Percentiles rank a stretch among this genome's conserved stretches.
Evolutionary conservation across 2,329 filamentous ascomycete genomes (phyloP).

Genomic region (Diaporthe batatas): DNA sequence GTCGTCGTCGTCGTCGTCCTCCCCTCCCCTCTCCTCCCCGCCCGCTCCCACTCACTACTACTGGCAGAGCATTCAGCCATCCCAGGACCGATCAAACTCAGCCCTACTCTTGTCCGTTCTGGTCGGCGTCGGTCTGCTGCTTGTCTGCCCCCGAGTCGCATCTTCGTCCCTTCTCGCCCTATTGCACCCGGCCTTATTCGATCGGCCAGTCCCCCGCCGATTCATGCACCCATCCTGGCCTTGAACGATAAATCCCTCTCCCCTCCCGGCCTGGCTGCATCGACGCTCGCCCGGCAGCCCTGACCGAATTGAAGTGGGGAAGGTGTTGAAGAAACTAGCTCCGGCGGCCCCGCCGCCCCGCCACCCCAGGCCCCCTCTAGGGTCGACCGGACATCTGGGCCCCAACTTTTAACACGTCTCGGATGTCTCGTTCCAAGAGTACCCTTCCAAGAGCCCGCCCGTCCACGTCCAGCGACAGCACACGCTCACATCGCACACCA

Average conservation of each 20-base stretch:
- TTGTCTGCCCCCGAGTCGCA: not conserved
- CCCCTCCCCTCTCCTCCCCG: no score
- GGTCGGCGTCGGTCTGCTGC: no score
- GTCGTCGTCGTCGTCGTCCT: no score
- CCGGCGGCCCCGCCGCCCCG: constrained; percentile 35
- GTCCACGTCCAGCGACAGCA: no score
- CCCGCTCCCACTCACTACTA: not conserved
- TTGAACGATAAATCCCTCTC: not conserved
- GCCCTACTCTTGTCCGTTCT: not conserved
- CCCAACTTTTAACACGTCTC: constrained; percentile 31
- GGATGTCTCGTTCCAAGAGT: not conserved
- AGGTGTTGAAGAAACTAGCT: constrained; percentile 35
- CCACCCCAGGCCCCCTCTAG: constrained; percentile 1
- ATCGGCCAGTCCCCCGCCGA: constrained; percentile 22
- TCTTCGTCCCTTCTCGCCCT: constrained; percentile 12
- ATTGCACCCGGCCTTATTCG: not conserved
- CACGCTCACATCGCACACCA: constrained; percentile 3
- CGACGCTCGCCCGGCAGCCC: constrained; percentile 1
- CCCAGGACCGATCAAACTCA: constrained; percentile 17
- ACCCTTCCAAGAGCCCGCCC: not conserved
- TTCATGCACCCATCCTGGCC: constrained; percentile 20
- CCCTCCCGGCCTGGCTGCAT: constrained; percentile 7
- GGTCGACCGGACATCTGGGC: constrained; percentile 21
- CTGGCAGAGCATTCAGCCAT: not conserved
- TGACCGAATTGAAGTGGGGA: constrained; percentile 29